A percentile compares a stretch with the other conserved stretches of the same genome.
phyloP scores from a whole-genome alignment of 1,139 yeast genomes.

The Suzukiozyma palmioleophila region DNA sequence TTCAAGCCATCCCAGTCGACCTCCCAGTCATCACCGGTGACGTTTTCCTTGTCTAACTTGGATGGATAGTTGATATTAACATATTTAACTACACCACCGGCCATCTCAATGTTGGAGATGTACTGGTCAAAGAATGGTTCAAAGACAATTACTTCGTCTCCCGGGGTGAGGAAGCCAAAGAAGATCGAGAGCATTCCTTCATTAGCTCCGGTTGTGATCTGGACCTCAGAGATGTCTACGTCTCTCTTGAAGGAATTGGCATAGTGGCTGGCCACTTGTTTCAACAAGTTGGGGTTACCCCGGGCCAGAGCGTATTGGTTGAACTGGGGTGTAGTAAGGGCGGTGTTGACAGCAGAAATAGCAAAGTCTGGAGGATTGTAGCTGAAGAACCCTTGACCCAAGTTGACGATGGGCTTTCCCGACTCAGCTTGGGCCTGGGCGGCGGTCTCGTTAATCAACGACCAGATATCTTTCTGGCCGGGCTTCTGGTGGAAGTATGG shows the following conservation, averaged over 20 bases:
- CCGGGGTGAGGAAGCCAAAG: slow-evolving; percentile 78
- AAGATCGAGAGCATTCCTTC: slow-evolving; percentile 87
- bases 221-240: slow-evolving; percentile 62
- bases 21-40: slow-evolving; percentile 82
- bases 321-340: slow-evolving; percentile 64
- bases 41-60: slow-evolving; percentile 58
- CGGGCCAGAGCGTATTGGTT: slow-evolving; percentile 92
- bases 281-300: slow-evolving; percentile 74
- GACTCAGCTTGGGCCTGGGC: slow-evolving; percentile 61
- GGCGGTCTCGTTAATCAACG: slow-evolving; percentile 90
- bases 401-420: slow-evolving; percentile 72
- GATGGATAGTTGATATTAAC: slow-evolving; percentile 84
- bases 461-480: slow-evolving; percentile 86
- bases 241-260: slow-evolving; percentile 58
- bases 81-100: slow-evolving; percentile 87
- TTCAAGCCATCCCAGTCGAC: slow-evolving; percentile 76
- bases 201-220: slow-evolving; percentile 93
- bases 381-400: slow-evolving; percentile 97
- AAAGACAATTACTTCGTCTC: slow-evolving; percentile 95
- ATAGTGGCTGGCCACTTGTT: slow-evolving; percentile 68
- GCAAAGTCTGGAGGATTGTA: slow-evolving; percentile 93
- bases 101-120: slow-evolving; percentile 85
- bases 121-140: slow-evolving; percentile 98
- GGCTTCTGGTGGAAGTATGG: slow-evolving; percentile 55
- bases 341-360: slow-evolving; percentile 71